Percentiles rank a stretch among this genome's conserved stretches.
Conservation (phyloP, 768 basidiomycete species). For the Tephrocybe sp. region DNA sequence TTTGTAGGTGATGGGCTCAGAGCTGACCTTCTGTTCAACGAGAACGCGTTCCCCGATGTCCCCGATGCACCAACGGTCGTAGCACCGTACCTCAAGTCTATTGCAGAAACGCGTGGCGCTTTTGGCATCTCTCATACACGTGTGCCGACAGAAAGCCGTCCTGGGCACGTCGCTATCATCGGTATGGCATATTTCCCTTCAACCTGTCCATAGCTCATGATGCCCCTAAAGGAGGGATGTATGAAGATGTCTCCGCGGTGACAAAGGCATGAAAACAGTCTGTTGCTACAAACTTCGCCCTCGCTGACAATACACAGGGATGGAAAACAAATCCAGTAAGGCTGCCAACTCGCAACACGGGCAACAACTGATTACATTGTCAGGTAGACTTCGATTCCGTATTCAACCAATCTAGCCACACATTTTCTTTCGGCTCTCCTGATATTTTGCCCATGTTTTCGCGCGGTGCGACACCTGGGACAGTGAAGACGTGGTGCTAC, state of each 20-base stretch:
- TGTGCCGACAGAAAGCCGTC: conserved; percentile 86
- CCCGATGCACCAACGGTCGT: conserved; percentile 54
- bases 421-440: conserved; percentile 85
- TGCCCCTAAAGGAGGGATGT: conserved; percentile 68
- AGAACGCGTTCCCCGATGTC: conserved; percentile 58
- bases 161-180: conserved; percentile 88
- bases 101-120: conserved; percentile 65
- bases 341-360: conserved; percentile 8
- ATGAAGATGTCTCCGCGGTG: conserved; percentile 87
- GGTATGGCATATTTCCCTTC: conserved; percentile 38
- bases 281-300: not conserved
- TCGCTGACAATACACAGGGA: conserved; percentile 44
- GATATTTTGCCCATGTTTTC: conserved; percentile 90
- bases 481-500: conserved; percentile 77
- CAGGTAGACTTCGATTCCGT: conserved; percentile 84
- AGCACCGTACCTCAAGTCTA: conserved; percentile 74
- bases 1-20: conserved; percentile 82
- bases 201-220: too few relatives aligned
- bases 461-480: conserved; percentile 67
- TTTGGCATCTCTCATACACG: conserved; percentile 86
- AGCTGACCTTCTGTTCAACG: conserved; percentile 74
- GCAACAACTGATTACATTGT: conserved; percentile 14
- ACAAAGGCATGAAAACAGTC: conserved; percentile 57
- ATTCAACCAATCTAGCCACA: conserved; percentile 77
- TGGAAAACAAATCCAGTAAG: conserved; percentile 85